Percentiles rank a stretch among this genome's conserved stretches.
Evolutionary conservation across 2,329 filamentous ascomycete genomes (phyloP).

Genomic region (Colletotrichum magnum): DNA sequence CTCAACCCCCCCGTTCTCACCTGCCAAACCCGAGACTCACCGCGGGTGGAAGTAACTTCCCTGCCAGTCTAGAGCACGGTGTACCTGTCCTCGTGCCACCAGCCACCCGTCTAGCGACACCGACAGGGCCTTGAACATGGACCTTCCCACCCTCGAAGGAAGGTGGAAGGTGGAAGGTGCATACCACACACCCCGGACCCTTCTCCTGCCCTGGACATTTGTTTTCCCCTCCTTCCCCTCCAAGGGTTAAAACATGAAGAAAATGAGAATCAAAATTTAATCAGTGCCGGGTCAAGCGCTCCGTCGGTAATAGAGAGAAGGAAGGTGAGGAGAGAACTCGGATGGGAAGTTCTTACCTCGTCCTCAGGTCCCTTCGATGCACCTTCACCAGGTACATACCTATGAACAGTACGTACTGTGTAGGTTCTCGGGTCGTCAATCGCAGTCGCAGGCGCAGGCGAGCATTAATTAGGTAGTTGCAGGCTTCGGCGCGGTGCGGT

Average conservation of each 20-base stretch:
- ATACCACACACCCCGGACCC: slow-evolving; percentile 11
- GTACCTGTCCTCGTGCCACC: slow-evolving; percentile 20
- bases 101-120: not conserved
- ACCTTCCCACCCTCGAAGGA: slow-evolving; percentile 30
- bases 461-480: not conserved
- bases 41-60: slow-evolving; percentile 22
- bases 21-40: slow-evolving; percentile 30
- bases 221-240: slow-evolving; percentile 33
- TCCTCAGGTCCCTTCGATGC: no score
- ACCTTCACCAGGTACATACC: not conserved
- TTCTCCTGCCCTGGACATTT: slow-evolving; percentile 11
- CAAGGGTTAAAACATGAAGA: not conserved
- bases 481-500: not conserved
- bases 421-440: not conserved
- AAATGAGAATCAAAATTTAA: slow-evolving; percentile 4
- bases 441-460: not conserved
- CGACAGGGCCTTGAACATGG: not conserved
- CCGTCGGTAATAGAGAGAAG: not conserved
- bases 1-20: slow-evolving; percentile 12
- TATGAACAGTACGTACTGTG: not conserved
- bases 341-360: not conserved
- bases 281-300: slow-evolving; percentile 41
- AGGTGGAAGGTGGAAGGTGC: slow-evolving; percentile 32
- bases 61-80: slow-evolving; percentile 5
- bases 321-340: not conserved